Conservation (phyloP, 1,284 basidiomycete species). For the Heterobasidion parviporum region DNA sequence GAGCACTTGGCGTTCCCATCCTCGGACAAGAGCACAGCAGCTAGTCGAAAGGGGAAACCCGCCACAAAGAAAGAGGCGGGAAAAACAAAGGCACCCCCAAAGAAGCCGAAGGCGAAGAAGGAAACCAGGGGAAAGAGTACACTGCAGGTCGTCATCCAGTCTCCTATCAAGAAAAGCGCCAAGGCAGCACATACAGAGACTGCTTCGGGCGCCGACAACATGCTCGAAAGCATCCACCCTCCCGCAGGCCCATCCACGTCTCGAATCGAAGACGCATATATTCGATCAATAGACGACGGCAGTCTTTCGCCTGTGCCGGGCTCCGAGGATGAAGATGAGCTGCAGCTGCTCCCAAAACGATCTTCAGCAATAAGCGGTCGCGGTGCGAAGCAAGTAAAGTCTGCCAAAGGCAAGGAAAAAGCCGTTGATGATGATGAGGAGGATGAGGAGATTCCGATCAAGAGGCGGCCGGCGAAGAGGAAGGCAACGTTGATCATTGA, state of each 20-base stretch:
- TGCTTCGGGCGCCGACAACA: too few relatives aligned
- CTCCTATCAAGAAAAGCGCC: constrained; percentile 3
- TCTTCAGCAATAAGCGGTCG: not conserved
- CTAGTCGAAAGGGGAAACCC: constrained; percentile 7
- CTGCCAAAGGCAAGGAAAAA: not conserved
- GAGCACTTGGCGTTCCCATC: not conserved
- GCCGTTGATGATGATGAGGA: constrained; percentile 2
- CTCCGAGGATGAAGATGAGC: constrained; percentile 15
- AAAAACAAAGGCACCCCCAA: not conserved
- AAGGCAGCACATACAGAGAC: not conserved
- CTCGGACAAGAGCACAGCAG: constrained; percentile 15
- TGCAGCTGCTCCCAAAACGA: constrained; percentile 15
- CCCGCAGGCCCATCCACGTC: not conserved
- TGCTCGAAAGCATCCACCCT: not conserved
- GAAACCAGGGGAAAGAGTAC: not conserved
- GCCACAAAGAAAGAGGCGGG: constrained; percentile 6
- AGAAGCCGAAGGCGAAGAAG: not conserved
- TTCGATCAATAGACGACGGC: not conserved
- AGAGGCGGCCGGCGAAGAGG: not conserved
- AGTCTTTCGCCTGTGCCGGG: not conserved
- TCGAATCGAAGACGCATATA: not conserved
- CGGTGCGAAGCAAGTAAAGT: not conserved
- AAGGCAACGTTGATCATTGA: not conserved
- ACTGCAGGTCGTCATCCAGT: constrained; percentile 10
- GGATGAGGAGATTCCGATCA: not conserved